These are phyloP conservation scores for Colletotrichum nymphaeae DNA, from an alignment of 2,329 filamentous ascomycete genomes.

Conservation along the genomic window DNA sequence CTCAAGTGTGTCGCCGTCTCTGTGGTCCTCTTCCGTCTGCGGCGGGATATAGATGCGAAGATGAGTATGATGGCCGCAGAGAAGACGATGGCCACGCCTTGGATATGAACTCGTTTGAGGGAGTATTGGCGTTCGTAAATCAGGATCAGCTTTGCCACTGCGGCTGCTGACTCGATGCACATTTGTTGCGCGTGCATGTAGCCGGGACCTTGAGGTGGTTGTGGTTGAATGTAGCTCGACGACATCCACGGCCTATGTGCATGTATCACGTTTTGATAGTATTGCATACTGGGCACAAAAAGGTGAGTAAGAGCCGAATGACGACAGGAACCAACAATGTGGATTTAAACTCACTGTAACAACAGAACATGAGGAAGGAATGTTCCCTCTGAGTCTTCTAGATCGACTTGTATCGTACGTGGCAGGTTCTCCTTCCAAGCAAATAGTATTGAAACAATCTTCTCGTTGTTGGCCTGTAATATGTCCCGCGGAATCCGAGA, in stretches of 20 bases:
- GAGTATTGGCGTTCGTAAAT: conserved; percentile 37
- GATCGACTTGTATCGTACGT: conserved; percentile 36
- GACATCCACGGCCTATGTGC: conserved; percentile 43
- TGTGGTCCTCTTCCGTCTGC: conserved; percentile 17
- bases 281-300: conserved; percentile 40
- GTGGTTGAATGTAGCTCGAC: conserved; percentile 35
- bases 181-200: conserved; percentile 37
- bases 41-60: conserved; percentile 35
- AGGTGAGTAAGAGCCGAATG: neutral
- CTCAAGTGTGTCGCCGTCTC: conserved; percentile 35
- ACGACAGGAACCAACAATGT: neutral
- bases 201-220: conserved; percentile 39
- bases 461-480: conserved; percentile 38
- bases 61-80: conserved; percentile 38
- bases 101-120: conserved; percentile 37
- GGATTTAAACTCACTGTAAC: conserved; percentile 36
- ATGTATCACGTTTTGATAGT: conserved; percentile 41
- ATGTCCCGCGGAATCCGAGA: conserved; percentile 25
- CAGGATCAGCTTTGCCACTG: conserved; percentile 36
- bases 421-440: conserved; percentile 39
- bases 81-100: conserved; percentile 40
- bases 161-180: conserved; percentile 40
- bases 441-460: conserved; percentile 28
- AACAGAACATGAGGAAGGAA: conserved; percentile 41
- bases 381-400: conserved; percentile 30